A percentile compares a stretch with the other conserved stretches of the same genome.
phyloP scores from a whole-genome alignment of 148 eudicot species.

The Nepenthes gracilis region DNA sequence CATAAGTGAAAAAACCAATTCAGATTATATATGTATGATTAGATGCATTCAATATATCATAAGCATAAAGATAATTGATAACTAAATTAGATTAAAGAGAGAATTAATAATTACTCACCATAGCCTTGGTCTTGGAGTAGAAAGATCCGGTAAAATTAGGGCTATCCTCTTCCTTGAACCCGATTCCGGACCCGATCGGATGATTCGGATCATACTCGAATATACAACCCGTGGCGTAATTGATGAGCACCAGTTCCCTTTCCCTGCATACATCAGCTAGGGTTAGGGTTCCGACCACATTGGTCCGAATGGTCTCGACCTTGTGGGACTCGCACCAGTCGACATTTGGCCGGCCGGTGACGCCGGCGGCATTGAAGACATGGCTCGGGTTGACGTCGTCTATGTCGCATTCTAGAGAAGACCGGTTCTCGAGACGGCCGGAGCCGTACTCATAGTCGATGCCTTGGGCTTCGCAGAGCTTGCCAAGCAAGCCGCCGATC shows the following conservation, averaged over 20 bases:
- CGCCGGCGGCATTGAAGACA: conserved; percentile 83
- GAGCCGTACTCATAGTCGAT: conserved; percentile 51
- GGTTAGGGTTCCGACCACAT: conserved; percentile 70
- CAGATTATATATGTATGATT: too few species aligned
- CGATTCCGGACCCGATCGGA: conserved; percentile 55
- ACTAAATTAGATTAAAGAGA: background rate
- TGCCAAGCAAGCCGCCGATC: conserved; percentile 71
- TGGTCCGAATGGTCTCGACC: conserved; percentile 71
- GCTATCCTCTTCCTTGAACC: conserved; percentile 71
- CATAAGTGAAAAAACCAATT: too few species aligned
- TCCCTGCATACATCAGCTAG: conserved; percentile 67
- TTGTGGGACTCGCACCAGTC: conserved; percentile 85
- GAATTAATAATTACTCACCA: conserved; percentile 27
- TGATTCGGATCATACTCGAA: conserved; percentile 69
- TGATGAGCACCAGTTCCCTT: conserved; percentile 39
- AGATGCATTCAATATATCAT: too few species aligned
- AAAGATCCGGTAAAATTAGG: conserved; percentile 69
- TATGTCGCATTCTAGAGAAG: conserved; percentile 39
- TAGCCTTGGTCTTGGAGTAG: conserved; percentile 90
- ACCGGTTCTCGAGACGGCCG: conserved; percentile 61
- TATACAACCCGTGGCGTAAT: conserved; percentile 79
- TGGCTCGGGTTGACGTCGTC: conserved; percentile 45
- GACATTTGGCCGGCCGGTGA: conserved; percentile 82
- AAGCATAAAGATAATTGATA: background rate
- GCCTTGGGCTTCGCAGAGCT: conserved; percentile 49